Base-by-base conservation (phyloP, 106 monocot genomes). In the Allium cepa region DNA sequence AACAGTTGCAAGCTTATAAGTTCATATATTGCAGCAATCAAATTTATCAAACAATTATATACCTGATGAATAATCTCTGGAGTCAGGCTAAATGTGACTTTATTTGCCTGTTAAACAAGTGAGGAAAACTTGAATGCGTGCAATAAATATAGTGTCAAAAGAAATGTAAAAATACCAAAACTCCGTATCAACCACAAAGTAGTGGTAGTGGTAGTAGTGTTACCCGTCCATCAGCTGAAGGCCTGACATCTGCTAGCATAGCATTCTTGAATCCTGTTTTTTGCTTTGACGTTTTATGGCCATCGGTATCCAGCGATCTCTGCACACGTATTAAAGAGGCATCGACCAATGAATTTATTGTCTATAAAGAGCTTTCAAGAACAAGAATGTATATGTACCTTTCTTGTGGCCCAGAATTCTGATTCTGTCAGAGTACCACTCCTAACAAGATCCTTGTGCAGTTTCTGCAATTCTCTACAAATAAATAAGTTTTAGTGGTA, bases 1-100 rank as follows among this genome's bases (percentile, higher is more conserved):
- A 36, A 36, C 36, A 36, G 36, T 36, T 36, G 36, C 36, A 36
- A 36, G 36, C 0, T 36, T 5, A 36, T 36, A 36, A 36, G 36
- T 36, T 36, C 36, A 5, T 22, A 22, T 22, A 36, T 36, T 36
- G 36, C 36, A 36, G 36, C 5, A 36, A 36, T 36, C 36, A 36
- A 36, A 36, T 36, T 36, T 0, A 36, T 36, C 36, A 36, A 36
- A 62, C 28, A 62, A 62, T 4, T 27, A 53, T 57, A 64, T 92
- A 99, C 97, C 89, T 99, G 90, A 73, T 92, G 90, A 72, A 99
- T 99, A 17, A 90, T 92, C 84, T 99, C 97, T 11, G 89, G 78
- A n/a, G 92, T 92, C 75, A 99, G 77, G 75, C 73, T 99, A 73
- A 99, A 99, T 22, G 84, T 92, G 66, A 99, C 92, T 72, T 99